These are phyloP conservation scores for Euphorbia peplus DNA, from an alignment of 345 rosid species.

Conservation along the genomic window DNA sequence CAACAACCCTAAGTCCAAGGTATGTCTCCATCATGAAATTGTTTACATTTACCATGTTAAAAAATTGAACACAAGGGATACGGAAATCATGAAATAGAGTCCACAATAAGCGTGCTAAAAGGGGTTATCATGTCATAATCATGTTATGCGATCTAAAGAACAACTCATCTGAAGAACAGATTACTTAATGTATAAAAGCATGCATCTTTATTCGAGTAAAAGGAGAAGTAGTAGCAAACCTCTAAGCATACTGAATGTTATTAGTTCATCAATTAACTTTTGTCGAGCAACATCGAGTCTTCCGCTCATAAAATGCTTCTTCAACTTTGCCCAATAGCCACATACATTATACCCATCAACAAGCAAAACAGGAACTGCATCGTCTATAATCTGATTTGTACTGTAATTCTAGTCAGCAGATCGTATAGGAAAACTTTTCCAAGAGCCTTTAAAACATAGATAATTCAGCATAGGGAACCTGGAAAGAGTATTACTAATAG, in stretches of 20 bases:
- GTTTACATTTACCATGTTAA: too few relatives aligned
- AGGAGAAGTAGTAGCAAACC: slow-evolving; percentile 36
- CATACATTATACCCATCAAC: slow-evolving; percentile 98
- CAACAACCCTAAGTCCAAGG: background rate
- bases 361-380: slow-evolving; percentile 83
- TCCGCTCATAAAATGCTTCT: slow-evolving; percentile 80
- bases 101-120: too few relatives aligned
- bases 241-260: slow-evolving; percentile 63
- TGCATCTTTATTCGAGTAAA: background rate
- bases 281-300: slow-evolving; percentile 85
- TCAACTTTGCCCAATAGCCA: slow-evolving; percentile 87
- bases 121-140: too few relatives aligned
- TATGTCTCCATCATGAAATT: background rate
- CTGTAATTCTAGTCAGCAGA: slow-evolving; percentile 49
- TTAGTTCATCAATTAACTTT: slow-evolving; percentile 75
- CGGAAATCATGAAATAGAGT: too few relatives aligned
- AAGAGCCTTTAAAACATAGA: slow-evolving; percentile 9
- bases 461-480: slow-evolving; percentile 13
- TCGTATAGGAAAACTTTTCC: slow-evolving; percentile 10
- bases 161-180: background rate
- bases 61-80: too few relatives aligned
- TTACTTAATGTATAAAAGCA: background rate
- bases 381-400: slow-evolving; percentile 62
- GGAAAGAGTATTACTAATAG: slow-evolving; percentile 60
- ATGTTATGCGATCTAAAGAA: too few relatives aligned